Conservation (phyloP, 768 basidiomycete genomes). For the Lentinula sp. region DNA sequence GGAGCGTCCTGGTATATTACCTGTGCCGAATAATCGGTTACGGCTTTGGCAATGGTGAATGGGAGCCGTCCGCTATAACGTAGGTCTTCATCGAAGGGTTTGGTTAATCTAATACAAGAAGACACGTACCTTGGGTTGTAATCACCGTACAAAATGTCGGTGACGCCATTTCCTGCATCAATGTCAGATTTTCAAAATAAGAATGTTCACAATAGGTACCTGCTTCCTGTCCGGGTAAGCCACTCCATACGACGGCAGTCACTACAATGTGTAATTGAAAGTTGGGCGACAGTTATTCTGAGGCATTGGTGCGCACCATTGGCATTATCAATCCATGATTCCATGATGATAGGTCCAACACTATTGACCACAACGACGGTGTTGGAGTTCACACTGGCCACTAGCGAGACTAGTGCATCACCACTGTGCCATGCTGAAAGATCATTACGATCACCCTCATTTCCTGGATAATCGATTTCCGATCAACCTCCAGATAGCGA, state of each 20-base stretch:
- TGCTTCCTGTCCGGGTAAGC: slow-evolving; percentile 59
- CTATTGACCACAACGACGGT: slow-evolving; percentile 66
- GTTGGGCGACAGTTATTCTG: neutral
- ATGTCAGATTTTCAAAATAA: neutral
- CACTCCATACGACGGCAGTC: slow-evolving; percentile 30
- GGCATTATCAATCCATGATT: slow-evolving; percentile 50
- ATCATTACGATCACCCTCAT: slow-evolving; percentile 49
- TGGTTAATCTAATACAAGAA: neutral
- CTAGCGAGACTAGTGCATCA: slow-evolving; percentile 40
- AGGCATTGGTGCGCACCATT: slow-evolving; percentile 29
- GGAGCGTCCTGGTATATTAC: slow-evolving; percentile 21
- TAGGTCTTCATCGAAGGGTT: neutral
- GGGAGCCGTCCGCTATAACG: slow-evolving; percentile 34
- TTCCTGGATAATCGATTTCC: slow-evolving; percentile 28
- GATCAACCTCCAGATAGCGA: slow-evolving; percentile 22
- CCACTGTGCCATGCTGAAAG: slow-evolving; percentile 46
- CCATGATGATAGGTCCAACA: slow-evolving; percentile 54
- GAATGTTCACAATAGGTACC: slow-evolving; percentile 24
- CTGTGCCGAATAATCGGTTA: slow-evolving; percentile 52
- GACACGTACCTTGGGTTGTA: slow-evolving; percentile 48
- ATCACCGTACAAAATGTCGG: slow-evolving; percentile 53
- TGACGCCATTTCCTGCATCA: slow-evolving; percentile 42
- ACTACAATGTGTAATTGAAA: neutral
- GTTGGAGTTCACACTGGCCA: slow-evolving; percentile 49
- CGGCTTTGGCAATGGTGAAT: slow-evolving; percentile 48